Conservation (phyloP, 495 filamentous ascomycete species). For the Penicillium daleae region DNA sequence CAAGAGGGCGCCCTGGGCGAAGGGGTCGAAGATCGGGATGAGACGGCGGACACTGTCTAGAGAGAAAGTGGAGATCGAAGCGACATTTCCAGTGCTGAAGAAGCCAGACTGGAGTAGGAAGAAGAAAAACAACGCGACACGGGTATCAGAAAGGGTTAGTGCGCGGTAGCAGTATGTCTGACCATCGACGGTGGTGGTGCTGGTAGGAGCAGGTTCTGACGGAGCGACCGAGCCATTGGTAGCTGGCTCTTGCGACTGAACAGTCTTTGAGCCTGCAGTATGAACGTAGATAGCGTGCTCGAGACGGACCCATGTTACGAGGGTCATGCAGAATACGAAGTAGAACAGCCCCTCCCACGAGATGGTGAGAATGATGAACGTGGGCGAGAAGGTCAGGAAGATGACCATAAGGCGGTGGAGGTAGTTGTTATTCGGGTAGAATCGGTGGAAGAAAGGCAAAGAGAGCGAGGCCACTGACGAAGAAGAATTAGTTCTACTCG, state of each 20-base stretch:
- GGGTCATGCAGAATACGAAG: constrained; percentile 79
- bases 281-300: constrained; percentile 78
- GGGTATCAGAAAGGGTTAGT: constrained; percentile 77
- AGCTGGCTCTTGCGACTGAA: constrained; percentile 1
- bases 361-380: constrained; percentile 95
- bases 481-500: constrained; percentile 12
- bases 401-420: constrained; percentile 86
- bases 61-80: constrained; percentile 92
- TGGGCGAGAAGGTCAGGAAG: constrained; percentile 91
- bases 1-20: constrained; percentile 86
- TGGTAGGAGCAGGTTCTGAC: constrained; percentile 36
- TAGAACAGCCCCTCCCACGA: constrained; percentile 98
- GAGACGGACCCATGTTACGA: constrained; percentile 87
- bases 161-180: constrained; percentile 63
- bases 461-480: constrained; percentile 71
- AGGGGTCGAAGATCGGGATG: constrained; percentile 93
- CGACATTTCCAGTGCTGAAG: constrained; percentile 96
- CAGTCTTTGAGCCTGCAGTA: constrained; percentile 35
- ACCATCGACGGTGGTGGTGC: constrained; percentile 36
- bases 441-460: constrained; percentile 78
- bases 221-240: constrained; percentile 18
- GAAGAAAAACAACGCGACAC: constrained; percentile 92
- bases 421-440: constrained; percentile 85
- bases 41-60: constrained; percentile 89
- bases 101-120: constrained; percentile 93